A percentile compares a stretch with the other conserved stretches of the same genome.
phyloP scores from a whole-genome alignment of 352 stramenopile genomes.

The Globisporangium uncinulatum region DNA sequence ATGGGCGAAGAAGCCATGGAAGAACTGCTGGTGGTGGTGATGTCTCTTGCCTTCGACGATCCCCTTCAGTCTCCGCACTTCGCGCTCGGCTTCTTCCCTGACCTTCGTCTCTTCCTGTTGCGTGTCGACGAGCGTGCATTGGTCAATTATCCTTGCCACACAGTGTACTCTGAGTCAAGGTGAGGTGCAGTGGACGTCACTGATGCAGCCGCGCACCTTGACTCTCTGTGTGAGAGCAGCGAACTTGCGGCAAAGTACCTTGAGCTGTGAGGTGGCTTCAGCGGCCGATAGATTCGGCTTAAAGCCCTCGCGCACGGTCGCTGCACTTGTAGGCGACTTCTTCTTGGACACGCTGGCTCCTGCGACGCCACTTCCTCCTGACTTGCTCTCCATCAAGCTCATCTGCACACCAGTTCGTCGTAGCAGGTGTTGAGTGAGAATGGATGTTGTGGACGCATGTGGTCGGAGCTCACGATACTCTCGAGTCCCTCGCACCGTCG shows the following conservation, averaged over 20 bases:
- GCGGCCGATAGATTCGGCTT: conserved; percentile 54
- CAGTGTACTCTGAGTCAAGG: no score
- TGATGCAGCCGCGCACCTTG: conserved; percentile 31
- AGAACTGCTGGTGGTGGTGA: background rate
- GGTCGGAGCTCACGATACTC: background rate
- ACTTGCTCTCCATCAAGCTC: conserved; percentile 16
- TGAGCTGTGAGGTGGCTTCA: conserved; percentile 70
- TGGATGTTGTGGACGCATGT: background rate
- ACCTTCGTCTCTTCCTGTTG: conserved; percentile 65
- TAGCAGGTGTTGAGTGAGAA: background rate
- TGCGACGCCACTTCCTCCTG: conserved; percentile 3
- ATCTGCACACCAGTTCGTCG: conserved; percentile 2
- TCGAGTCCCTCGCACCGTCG: conserved; percentile 2
- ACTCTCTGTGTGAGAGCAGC: conserved; percentile 79
- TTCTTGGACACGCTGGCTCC: conserved; percentile 19
- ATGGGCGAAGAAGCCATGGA: no score
- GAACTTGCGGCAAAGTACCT: conserved; percentile 82
- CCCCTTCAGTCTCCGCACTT: conserved; percentile 58
- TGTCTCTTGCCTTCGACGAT: conserved; percentile 42
- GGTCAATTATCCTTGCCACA: background rate
- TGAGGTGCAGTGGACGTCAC: no score
- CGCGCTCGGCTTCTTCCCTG: conserved; percentile 65
- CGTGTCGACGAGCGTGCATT: no score
- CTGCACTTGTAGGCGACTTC: conserved; percentile 31
- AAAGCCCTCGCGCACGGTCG: conserved; percentile 46